phyloP scores from a whole-genome alignment of 345 rosid species.

The Microcos paniculata region DNA sequence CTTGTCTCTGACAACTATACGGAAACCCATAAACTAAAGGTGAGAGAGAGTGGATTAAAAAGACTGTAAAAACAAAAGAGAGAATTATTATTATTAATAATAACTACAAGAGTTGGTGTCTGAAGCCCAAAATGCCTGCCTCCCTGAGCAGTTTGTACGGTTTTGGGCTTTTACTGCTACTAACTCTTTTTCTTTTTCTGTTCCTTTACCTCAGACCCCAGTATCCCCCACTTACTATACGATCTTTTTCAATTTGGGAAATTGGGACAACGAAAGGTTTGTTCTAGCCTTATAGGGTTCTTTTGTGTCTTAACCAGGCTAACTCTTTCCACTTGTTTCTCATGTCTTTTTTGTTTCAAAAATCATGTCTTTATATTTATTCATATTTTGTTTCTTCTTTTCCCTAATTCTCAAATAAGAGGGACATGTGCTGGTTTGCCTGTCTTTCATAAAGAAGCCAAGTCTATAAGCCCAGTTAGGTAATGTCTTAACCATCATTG shows the following conservation, averaged over 20 bases:
- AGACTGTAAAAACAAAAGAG: slow-evolving; percentile 19
- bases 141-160: slow-evolving; percentile 44
- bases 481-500: neutral
- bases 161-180: slow-evolving; percentile 39
- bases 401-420: neutral
- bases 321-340: neutral
- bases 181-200: slow-evolving; percentile 46
- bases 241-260: slow-evolving; percentile 41
- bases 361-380: neutral
- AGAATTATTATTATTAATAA: neutral
- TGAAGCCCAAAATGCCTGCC: slow-evolving; percentile 18
- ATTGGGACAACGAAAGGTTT: slow-evolving; percentile 24
- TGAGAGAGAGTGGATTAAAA: slow-evolving; percentile 22
- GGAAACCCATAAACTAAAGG: slow-evolving; percentile 67
- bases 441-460: slow-evolving; percentile 14
- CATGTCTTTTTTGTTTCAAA: neutral
- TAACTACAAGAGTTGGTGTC: slow-evolving; percentile 20
- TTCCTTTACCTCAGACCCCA: slow-evolving; percentile 35
- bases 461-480: neutral
- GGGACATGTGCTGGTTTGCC: slow-evolving; percentile 4
- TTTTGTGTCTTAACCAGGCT: slow-evolving; percentile 16
- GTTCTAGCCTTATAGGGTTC: neutral
- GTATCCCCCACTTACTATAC: slow-evolving; percentile 33
- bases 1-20: slow-evolving; percentile 76
- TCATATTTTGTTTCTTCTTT: neutral